These are phyloP conservation scores for Xanthoparmelia taractica DNA, from an alignment of 495 filamentous ascomycete genomes.

Conservation along the genomic window DNA sequence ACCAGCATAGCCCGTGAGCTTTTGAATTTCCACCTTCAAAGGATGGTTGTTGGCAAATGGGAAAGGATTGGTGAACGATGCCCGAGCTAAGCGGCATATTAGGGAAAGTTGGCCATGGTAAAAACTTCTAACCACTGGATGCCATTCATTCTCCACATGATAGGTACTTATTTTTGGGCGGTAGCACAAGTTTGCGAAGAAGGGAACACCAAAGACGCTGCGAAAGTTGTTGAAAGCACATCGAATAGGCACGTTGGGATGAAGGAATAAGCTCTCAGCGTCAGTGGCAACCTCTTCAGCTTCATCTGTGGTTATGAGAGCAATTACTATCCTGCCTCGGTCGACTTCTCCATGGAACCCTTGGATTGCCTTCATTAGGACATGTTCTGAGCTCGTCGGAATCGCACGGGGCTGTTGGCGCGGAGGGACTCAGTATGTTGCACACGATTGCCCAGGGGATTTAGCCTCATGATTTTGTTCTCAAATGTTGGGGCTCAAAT, in stretches of 20 bases:
- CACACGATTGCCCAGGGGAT: background rate
- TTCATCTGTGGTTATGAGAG: background rate
- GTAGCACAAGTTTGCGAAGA: background rate
- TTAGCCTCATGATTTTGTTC: background rate
- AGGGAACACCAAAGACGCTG: background rate
- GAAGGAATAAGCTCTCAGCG: background rate
- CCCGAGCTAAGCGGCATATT: background rate
- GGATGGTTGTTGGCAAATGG: background rate
- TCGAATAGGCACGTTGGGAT: background rate
- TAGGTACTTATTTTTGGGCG: background rate
- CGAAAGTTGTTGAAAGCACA: background rate
- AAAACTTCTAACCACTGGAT: background rate
- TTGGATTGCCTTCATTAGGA: background rate
- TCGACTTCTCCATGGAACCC: background rate
- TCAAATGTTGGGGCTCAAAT: background rate
- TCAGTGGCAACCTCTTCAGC: background rate
- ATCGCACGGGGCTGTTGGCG: background rate
- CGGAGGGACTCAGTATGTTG: background rate
- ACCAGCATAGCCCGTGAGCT: background rate
- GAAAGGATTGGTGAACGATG: background rate
- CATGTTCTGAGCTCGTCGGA: background rate
- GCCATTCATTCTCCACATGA: background rate
- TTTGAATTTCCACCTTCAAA: background rate
- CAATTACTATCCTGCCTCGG: background rate
- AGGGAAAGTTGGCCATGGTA: background rate